These are phyloP conservation scores for Rhamnella rubrinervis DNA, from an alignment of 331 rosid genomes.

Conservation along the genomic window DNA sequence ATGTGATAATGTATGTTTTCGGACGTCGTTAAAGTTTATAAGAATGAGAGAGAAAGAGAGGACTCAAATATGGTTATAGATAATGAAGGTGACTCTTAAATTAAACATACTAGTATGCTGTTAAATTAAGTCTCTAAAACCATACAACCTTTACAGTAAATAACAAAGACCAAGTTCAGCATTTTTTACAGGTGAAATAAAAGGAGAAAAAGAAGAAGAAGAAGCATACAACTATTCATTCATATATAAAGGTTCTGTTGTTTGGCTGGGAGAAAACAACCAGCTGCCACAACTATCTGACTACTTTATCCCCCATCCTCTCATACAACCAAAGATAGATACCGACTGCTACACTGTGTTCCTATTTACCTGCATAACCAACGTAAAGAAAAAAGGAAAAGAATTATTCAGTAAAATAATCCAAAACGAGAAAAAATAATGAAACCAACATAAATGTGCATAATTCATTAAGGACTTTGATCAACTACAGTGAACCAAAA, in stretches of 20 bases:
- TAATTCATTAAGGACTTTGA: too few species aligned
- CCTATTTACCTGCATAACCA: conserved; percentile 51
- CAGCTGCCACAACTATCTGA: conserved; percentile 37
- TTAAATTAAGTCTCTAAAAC: conserved; percentile 17
- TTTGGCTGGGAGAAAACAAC: conserved; percentile 42
- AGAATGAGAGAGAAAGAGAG: too few species aligned
- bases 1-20: too few species aligned
- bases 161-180: conserved; percentile 9
- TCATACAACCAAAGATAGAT: conserved; percentile 26
- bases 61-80: neutral
- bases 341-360: conserved; percentile 37
- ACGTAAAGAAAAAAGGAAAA: neutral
- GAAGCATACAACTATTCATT: conserved; percentile 30
- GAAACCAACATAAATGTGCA: too few species aligned
- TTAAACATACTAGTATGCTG: conserved; percentile 34
- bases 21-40: neutral
- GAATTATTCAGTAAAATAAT: neutral
- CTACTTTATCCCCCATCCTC: conserved; percentile 7
- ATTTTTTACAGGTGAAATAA: conserved; percentile 27
- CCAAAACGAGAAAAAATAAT: neutral
- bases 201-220: conserved; percentile 17
- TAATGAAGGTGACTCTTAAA: conserved; percentile 7
- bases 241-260: conserved; percentile 31
- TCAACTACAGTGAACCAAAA: too few species aligned
- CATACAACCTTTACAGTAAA: conserved; percentile 26